Evolutionary conservation across 176 grass and related monocot genomes (phyloP).

Genomic region (Guadua angustifolia): DNA sequence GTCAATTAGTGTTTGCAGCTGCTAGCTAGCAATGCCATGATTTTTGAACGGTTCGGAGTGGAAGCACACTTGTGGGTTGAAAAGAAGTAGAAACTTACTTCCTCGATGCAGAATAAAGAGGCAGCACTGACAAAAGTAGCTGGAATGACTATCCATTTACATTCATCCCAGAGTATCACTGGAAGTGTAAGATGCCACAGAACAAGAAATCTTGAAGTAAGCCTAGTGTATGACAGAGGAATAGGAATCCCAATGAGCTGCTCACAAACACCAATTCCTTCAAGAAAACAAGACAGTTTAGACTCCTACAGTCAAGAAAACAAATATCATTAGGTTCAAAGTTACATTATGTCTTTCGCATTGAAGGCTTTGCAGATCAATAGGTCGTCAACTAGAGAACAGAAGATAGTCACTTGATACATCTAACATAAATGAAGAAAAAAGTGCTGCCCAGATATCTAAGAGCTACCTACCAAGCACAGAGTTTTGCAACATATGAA

Average conservation of each 20-base stretch:
- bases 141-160: slow-evolving; percentile 93
- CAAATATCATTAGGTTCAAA: slow-evolving; percentile 33
- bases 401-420: background rate
- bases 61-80: background rate
- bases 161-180: slow-evolving; percentile 91
- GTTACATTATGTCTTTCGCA: background rate
- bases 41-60: background rate
- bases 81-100: slow-evolving; percentile 65
- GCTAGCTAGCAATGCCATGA: background rate
- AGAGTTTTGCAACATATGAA: background rate
- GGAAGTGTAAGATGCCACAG: slow-evolving; percentile 97
- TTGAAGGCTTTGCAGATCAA: background rate
- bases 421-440: background rate
- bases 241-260: slow-evolving; percentile 84
- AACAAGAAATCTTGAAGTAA: slow-evolving; percentile 91
- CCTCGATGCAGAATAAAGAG: slow-evolving; percentile 96
- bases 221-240: slow-evolving; percentile 84
- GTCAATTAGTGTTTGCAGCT: background rate
- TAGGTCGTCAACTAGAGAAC: background rate
- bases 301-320: slow-evolving; percentile 63
- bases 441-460: background rate
- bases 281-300: slow-evolving; percentile 82
- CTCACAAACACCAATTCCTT: slow-evolving; percentile 85
- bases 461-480: background rate
- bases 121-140: slow-evolving; percentile 95